These are phyloP conservation scores for Schwanniomyces occidentalis DNA, from an alignment of 805 yeast genomes.

Conservation along the genomic window DNA sequence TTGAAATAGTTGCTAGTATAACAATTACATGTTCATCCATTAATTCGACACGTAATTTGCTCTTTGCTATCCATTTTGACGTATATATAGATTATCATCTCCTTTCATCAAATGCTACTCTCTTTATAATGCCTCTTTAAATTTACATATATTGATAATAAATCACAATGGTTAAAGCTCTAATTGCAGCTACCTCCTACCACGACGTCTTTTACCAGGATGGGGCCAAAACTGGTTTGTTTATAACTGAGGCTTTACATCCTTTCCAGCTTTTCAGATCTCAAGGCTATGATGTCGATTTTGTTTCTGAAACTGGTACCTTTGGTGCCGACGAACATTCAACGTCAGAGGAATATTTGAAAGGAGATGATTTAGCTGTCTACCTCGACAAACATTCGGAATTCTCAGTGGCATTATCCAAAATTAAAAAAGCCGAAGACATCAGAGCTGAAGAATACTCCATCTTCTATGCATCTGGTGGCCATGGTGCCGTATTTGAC, in stretches of 20 bases:
- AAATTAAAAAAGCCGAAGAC: slow-evolving; percentile 49
- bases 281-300: slow-evolving; percentile 53
- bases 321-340: slow-evolving; percentile 63
- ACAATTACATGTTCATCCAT: no score
- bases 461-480: slow-evolving; percentile 63
- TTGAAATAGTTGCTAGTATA: no score
- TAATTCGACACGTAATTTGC: no score
- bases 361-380: slow-evolving; percentile 43
- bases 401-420: slow-evolving; percentile 37
- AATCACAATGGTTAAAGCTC: slow-evolving; percentile 31
- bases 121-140: no score
- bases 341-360: slow-evolving; percentile 31
- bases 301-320: slow-evolving; percentile 60
- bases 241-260: slow-evolving; percentile 57
- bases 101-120: no score
- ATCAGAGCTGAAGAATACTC: slow-evolving; percentile 50
- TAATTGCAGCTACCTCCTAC: slow-evolving; percentile 46
- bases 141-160: not conserved
- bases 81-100: no score
- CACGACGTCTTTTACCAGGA: slow-evolving; percentile 52
- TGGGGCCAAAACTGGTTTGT: slow-evolving; percentile 63
- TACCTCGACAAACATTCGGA: slow-evolving; percentile 39
- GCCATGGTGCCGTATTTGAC: slow-evolving; percentile 64
- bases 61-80: no score
- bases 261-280: slow-evolving; percentile 51